Conservation (phyloP, 1,284 basidiomycete species). For the Cystobasidium sp. region DNA sequence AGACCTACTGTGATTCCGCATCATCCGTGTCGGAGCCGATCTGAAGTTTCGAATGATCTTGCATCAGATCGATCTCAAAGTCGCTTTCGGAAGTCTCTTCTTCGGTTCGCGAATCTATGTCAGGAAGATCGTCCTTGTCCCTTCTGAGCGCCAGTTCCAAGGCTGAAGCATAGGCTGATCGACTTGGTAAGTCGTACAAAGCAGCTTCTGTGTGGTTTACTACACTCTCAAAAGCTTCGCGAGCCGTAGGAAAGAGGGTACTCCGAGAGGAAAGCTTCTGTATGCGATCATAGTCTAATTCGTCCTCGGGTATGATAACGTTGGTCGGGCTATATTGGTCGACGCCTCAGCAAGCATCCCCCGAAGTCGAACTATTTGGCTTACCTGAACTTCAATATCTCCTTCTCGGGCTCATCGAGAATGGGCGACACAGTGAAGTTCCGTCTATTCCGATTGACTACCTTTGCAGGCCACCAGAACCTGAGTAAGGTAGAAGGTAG, state of each 20-base stretch:
- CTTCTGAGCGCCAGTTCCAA: neutral
- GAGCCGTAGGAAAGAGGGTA: neutral
- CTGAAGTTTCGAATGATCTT: neutral
- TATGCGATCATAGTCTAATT: conserved; percentile 3
- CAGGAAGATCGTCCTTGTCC: neutral
- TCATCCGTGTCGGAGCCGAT: conserved; percentile 21
- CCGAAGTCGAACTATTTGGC: neutral
- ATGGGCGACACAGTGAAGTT: conserved; percentile 26
- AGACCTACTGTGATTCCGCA: conserved; percentile 10
- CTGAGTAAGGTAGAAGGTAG: neutral
- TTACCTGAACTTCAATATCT: conserved; percentile 7
- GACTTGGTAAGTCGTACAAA: neutral
- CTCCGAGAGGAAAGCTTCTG: conserved; percentile 9
- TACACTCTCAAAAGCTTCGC: conserved; percentile 1
- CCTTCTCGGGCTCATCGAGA: neutral
- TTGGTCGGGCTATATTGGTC: neutral
- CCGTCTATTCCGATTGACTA: conserved; percentile 16
- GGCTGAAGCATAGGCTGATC: conserved; percentile 13
- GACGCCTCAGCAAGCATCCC: neutral
- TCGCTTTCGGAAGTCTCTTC: neutral
- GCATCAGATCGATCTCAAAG: neutral
- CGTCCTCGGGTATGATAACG: neutral
- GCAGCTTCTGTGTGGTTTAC: neutral
- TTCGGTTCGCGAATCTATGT: neutral
- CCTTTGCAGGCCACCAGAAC: conserved; percentile 40